Conservation (phyloP, 257 asterid genomes). For the Mitragyna speciosa region DNA sequence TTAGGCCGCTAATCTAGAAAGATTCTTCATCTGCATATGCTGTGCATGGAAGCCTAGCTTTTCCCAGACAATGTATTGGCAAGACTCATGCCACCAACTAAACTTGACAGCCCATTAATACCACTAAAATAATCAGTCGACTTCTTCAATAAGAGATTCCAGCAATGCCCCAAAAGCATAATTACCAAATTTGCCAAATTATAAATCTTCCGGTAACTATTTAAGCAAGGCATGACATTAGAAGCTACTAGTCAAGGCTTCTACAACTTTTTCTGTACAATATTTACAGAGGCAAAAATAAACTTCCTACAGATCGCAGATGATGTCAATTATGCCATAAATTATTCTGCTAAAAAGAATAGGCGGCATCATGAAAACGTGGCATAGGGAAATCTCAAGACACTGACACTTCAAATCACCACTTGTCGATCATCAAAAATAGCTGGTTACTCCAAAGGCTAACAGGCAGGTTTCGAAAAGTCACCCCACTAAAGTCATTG, state of each 20-base stretch:
- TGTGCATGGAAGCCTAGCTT: background rate
- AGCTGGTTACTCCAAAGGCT: background rate
- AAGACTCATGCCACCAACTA: background rate
- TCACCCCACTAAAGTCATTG: conserved; percentile 1
- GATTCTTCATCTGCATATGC: background rate
- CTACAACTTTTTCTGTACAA: conserved; percentile 9
- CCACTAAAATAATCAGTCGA: background rate
- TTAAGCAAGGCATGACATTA: background rate
- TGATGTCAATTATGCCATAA: background rate
- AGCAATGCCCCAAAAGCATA: conserved; percentile 6
- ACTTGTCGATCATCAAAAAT: background rate
- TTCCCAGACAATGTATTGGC: background rate
- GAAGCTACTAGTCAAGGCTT: background rate
- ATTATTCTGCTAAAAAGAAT: background rate
- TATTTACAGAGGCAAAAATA: background rate
- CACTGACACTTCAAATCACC: background rate
- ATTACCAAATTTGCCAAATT: background rate
- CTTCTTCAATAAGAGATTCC: conserved; percentile 4
- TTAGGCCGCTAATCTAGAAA: background rate
- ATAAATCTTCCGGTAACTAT: background rate
- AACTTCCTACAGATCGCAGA: background rate
- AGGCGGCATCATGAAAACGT: background rate
- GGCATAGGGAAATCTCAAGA: background rate
- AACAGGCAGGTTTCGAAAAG: background rate
- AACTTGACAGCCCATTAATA: conserved; percentile 3